Conservation (phyloP, 2,329 filamentous ascomycete genomes). For the Paraconiothyrium brasiliense region DNA sequence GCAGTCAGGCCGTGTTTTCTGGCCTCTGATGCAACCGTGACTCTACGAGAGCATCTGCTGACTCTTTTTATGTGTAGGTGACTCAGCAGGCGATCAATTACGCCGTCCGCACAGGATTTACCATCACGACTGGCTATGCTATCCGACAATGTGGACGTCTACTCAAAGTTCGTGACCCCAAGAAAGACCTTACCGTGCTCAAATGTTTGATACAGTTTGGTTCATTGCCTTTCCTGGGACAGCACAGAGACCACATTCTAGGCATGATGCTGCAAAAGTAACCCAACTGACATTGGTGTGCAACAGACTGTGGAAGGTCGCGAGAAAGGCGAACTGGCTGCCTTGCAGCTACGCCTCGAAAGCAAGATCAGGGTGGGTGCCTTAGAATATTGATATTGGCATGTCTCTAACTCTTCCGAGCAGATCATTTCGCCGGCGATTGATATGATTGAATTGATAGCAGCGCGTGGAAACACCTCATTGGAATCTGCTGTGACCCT, state of each 20-base stretch:
- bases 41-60: conserved; percentile 16
- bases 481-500: conserved; percentile 86
- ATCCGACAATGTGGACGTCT: conserved; percentile 81
- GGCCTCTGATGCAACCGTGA: not conserved
- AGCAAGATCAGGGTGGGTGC: conserved; percentile 79
- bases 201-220: not conserved
- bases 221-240: no score
- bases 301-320: conserved; percentile 69
- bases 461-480: conserved; percentile 78
- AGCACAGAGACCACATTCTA: not conserved
- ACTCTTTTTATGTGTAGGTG: conserved; percentile 54
- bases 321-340: conserved; percentile 74
- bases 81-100: conserved; percentile 89
- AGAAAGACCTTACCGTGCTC: not conserved
- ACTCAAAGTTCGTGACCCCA: conserved; percentile 64
- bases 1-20: not conserved
- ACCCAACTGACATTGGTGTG: conserved; percentile 34
- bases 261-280: not conserved
- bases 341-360: conserved; percentile 77
- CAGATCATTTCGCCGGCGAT: conserved; percentile 89
- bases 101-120: conserved; percentile 85
- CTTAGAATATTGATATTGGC: not conserved
- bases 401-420: conserved; percentile 1
- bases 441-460: conserved; percentile 90
- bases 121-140: conserved; percentile 86